Evolutionary conservation across 257 asterid species (phyloP).

Genomic region (Galeopsis tetrahit): DNA sequence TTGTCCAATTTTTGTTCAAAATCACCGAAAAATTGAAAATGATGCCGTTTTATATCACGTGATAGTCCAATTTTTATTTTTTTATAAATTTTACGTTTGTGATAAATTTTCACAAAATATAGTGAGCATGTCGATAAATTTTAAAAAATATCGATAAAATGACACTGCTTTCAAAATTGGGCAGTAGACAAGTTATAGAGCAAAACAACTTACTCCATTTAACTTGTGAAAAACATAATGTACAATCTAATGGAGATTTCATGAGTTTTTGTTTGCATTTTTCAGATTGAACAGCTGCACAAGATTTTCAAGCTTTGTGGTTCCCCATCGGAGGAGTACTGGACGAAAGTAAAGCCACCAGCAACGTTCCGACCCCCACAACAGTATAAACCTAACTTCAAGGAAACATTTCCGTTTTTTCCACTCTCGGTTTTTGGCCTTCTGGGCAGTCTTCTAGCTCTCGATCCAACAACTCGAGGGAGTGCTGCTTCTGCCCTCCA

Average conservation of each 20-base stretch:
- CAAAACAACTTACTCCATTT: too few relatives aligned
- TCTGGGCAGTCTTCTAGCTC: constrained; percentile 57
- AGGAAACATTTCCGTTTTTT: constrained; percentile 53
- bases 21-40: too few relatives aligned
- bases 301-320: constrained; percentile 86
- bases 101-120: too few relatives aligned
- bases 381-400: constrained; percentile 57
- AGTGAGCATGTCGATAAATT: too few relatives aligned
- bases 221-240: neutral
- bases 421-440: constrained; percentile 60
- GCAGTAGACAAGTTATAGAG: too few relatives aligned
- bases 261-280: neutral
- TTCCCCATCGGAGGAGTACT: constrained; percentile 75
- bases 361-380: constrained; percentile 74
- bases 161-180: too few relatives aligned
- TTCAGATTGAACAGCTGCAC: constrained; percentile 82
- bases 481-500: constrained; percentile 61
- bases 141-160: too few relatives aligned
- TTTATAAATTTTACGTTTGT: too few relatives aligned
- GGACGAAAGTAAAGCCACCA: constrained; percentile 76
- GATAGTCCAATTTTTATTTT: too few relatives aligned
- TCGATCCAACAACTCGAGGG: constrained; percentile 68
- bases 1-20: too few relatives aligned
- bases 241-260: neutral
- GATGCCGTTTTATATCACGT: too few relatives aligned